These are phyloP conservation scores for Ustilago bromivora DNA, from an alignment of 1,284 basidiomycete species.

Conservation along the genomic window DNA sequence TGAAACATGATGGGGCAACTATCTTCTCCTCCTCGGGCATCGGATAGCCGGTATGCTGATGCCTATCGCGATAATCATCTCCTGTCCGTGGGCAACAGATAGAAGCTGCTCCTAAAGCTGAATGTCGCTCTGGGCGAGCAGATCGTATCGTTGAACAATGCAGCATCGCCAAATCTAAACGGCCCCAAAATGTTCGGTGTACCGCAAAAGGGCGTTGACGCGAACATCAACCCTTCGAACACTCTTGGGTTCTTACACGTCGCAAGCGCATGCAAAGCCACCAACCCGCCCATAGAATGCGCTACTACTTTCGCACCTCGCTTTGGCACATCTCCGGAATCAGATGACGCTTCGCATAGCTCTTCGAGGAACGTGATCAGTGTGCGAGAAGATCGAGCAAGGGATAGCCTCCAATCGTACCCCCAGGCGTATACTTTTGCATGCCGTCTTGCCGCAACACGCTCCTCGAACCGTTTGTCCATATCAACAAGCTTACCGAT, in stretches of 20 bases:
- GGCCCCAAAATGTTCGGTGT: constrained; percentile 69
- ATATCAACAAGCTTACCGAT: constrained; percentile 67
- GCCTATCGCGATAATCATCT: not conserved
- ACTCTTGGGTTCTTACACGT: constrained; percentile 61
- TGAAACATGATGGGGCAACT: too few species aligned
- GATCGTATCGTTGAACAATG: constrained; percentile 63
- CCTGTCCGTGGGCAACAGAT: constrained; percentile 62
- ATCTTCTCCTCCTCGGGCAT: too few species aligned
- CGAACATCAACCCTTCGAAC: constrained; percentile 67
- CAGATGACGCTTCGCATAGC: constrained; percentile 53
- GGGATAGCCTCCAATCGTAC: constrained; percentile 67
- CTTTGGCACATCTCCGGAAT: constrained; percentile 22
- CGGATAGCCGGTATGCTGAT: too few species aligned
- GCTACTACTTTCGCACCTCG: constrained; percentile 67
- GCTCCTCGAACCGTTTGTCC: constrained; percentile 60
- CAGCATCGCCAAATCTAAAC: constrained; percentile 66
- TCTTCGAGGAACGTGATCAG: constrained; percentile 33
- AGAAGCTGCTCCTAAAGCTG: constrained; percentile 66
- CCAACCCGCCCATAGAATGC: constrained; percentile 70
- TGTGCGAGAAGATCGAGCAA: constrained; percentile 29
- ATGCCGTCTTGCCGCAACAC: constrained; percentile 36
- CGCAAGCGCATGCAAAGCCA: constrained; percentile 67
- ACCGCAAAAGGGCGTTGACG: constrained; percentile 66
- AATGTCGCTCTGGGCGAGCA: constrained; percentile 66
- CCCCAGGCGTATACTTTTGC: constrained; percentile 64